Evolutionary conservation across 495 filamentous ascomycete genomes (phyloP).

Genomic region (Podospora tetraspora): DNA sequence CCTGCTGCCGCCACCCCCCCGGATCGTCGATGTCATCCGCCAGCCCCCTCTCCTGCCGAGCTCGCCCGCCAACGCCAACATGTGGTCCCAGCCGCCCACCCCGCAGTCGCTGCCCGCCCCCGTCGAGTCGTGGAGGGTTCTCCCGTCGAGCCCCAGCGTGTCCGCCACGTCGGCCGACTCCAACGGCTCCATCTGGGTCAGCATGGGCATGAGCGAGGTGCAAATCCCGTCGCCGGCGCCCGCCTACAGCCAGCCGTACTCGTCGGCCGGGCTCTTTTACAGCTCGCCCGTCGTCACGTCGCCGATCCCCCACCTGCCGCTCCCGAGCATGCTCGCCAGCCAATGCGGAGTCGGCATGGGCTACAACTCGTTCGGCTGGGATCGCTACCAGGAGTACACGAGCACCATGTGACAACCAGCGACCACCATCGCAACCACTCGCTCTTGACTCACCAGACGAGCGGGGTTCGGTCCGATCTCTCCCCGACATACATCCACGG

Average conservation of each 20-base stretch:
- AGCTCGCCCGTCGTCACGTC: slow-evolving; percentile 58
- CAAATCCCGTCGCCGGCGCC: slow-evolving; percentile 67
- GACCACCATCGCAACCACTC: slow-evolving; percentile 34
- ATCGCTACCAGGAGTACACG: slow-evolving; percentile 57
- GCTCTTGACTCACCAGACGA: slow-evolving; percentile 37
- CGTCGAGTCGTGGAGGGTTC: slow-evolving; percentile 88
- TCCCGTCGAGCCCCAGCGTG: slow-evolving; percentile 79
- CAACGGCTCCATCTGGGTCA: slow-evolving; percentile 72
- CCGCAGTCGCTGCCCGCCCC: slow-evolving; percentile 56
- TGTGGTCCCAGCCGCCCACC: slow-evolving; percentile 65
- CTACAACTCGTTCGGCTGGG: slow-evolving; percentile 76
- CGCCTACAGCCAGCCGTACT: slow-evolving; percentile 74
- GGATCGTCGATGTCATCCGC: slow-evolving; percentile 85
- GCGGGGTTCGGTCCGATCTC: slow-evolving; percentile 5
- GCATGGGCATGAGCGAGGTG: slow-evolving; percentile 64
- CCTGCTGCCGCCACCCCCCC: slow-evolving; percentile 85
- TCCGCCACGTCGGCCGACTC: slow-evolving; percentile 64
- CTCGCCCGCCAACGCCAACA: slow-evolving; percentile 68
- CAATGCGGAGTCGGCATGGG: slow-evolving; percentile 76
- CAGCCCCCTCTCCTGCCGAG: slow-evolving; percentile 82
- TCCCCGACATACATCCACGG: slow-evolving; percentile 6
- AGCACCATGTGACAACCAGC: slow-evolving; percentile 60
- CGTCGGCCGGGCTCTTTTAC: slow-evolving; percentile 60
- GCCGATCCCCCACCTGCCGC: slow-evolving; percentile 69
- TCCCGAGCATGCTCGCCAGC: slow-evolving; percentile 83